Base-by-base conservation (phyloP, 257 asterid genomes). In the Capsicum baccatum region DNA sequence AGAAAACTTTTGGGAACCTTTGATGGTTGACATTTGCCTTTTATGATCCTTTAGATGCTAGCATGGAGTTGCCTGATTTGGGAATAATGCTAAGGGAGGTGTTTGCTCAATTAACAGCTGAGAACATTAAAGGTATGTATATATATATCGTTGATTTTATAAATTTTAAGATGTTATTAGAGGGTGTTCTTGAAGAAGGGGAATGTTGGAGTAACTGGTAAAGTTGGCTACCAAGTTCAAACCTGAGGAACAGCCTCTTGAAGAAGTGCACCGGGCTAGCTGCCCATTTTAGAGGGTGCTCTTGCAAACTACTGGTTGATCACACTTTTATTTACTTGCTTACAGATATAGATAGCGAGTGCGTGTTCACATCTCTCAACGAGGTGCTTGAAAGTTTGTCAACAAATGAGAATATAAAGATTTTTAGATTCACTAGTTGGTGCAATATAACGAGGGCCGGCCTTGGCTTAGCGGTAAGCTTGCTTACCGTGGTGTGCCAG, bases 61-160 rank as follows among this genome's bases (percentile, higher is more conserved):
- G 56, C 59, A 71, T 71, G 4, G 63, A 84, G 4, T 4, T 66
- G 12, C 44, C 48, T 47, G 80, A 54, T 57, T 26, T 86, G 44
- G 87, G 59, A 42, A 79, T 37, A 54, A 47, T 73, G 17, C 73
- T 86, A 35, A 83, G 89, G 74, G 89, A 86, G 12, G 79, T 83
- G 1, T 81, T 86, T 54, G 64, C 69, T 14, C 16, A 80, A 80
- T 81, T 84, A 44, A 76, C 76, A 33, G 62, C 52, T 6, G 85
- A 86, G 15, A 84, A 73, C 73, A 47, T 86, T 14, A 42, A 80
- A 13, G 87, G 83, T 69, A 81, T 80, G 3, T 82, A 48, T 48
- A 8, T 6, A 48, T 48, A 6, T 48, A 48, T 26, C 33, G 1
- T 26, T 26, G 33, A 26, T 26, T 26, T 26, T 26, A 26, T 26